Percentiles rank a stretch among this genome's conserved stretches.
Conservation (phyloP, 345 rosid species). For the rapeseed (Brassica napus) region Da-Ae NC_063447.1:58624501-58625000, state of each 20-base stretch:
- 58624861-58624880: background rate
- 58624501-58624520: background rate
- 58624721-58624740: slow-evolving; percentile 35
- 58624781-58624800: slow-evolving; percentile 77
- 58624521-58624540: slow-evolving; percentile 3
- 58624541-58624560: background rate
- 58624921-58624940: slow-evolving; percentile 11
- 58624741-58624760: slow-evolving; percentile 40
- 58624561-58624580: background rate
- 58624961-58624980: slow-evolving; percentile 40
- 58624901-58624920: background rate
- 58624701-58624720: slow-evolving; percentile 51
- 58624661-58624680: slow-evolving; percentile 40
- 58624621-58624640: slow-evolving; percentile 11
- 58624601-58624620: background rate
- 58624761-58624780: slow-evolving; percentile 77
- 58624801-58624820: slow-evolving; percentile 44
- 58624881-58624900: background rate
- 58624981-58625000: slow-evolving; percentile 41
- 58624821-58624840: slow-evolving; percentile 36
- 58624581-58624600: slow-evolving; percentile 8
- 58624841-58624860: too few relatives aligned
- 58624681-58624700: background rate
- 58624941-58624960: slow-evolving; percentile 45
- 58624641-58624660: slow-evolving; percentile 62